phyloP scores from a whole-genome alignment of 75 land plant species.

The Sequoia sempervirens region DNA sequence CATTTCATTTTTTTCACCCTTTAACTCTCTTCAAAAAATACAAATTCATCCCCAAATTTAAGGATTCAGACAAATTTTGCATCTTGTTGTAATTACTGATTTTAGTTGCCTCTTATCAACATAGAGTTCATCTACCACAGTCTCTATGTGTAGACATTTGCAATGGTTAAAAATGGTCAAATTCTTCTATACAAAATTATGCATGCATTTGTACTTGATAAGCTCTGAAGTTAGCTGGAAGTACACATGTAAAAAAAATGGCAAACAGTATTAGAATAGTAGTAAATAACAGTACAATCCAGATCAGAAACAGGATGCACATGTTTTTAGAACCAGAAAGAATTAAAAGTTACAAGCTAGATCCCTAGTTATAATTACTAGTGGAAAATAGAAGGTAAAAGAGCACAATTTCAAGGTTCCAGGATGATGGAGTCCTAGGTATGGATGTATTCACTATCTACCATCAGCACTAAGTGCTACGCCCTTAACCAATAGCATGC shows the following conservation, averaged over 20 bases:
- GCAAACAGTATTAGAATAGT: not conserved
- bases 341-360: not conserved
- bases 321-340: not conserved
- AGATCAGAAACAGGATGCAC: not conserved
- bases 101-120: not conserved
- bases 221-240: not conserved
- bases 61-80: not conserved
- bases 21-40: not conserved
- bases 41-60: not conserved
- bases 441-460: not conserved
- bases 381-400: not conserved
- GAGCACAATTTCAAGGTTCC: not conserved
- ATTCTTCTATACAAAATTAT: not conserved
- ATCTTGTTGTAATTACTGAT: not conserved
- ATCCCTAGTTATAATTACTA: not conserved
- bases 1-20: not conserved
- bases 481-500: too few species aligned
- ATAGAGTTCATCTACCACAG: not conserved
- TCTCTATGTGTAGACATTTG: not conserved
- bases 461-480: not conserved
- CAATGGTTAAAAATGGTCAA: not conserved
- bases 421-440: not conserved
- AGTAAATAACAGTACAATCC: not conserved
- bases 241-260: not conserved
- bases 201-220: not conserved